Percentiles rank a stretch among this genome's conserved stretches.
Evolutionary conservation across 495 filamentous ascomycete genomes (phyloP).

Genomic region (Hypomontagnella submonticulosa): DNA sequence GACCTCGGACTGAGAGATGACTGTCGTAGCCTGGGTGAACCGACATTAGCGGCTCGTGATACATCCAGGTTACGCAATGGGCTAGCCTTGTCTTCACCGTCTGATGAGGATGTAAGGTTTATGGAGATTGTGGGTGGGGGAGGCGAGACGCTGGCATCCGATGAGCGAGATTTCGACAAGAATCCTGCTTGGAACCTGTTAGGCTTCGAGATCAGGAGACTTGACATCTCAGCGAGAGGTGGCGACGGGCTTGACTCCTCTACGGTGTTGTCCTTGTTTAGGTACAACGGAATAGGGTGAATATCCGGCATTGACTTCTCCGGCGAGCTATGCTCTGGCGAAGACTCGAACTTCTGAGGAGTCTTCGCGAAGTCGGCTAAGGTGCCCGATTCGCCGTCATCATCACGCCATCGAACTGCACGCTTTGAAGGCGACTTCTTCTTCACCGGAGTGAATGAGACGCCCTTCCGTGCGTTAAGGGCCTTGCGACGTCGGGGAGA

Average conservation of each 20-base stretch:
- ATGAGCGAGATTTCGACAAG: constrained; percentile 70
- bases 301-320: constrained; percentile 45
- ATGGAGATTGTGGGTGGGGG: constrained; percentile 71
- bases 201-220: constrained; percentile 64
- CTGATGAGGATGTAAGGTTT: constrained; percentile 70
- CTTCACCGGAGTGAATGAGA: constrained; percentile 82
- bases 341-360: constrained; percentile 71
- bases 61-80: constrained; percentile 57
- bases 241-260: constrained; percentile 70
- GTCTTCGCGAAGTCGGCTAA: constrained; percentile 91
- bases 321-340: constrained; percentile 58
- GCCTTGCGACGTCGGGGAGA: constrained; percentile 82
- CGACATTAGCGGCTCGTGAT: constrained; percentile 54
- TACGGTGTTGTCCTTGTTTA: constrained; percentile 55
- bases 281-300: constrained; percentile 53
- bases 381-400: constrained; percentile 80
- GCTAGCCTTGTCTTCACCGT: constrained; percentile 72
- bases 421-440: constrained; percentile 79
- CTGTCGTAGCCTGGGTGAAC: constrained; percentile 46
- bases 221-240: constrained; percentile 56
- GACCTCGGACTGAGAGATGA: constrained; percentile 47
- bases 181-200: constrained; percentile 93
- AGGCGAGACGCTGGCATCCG: constrained; percentile 68
- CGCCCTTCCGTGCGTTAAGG: constrained; percentile 74
- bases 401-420: constrained; percentile 91